A percentile compares a stretch with the other conserved stretches of the same genome.
Conservation (phyloP, 495 filamentous ascomycete species). For the Aspergillus heteromorphus region DNA sequence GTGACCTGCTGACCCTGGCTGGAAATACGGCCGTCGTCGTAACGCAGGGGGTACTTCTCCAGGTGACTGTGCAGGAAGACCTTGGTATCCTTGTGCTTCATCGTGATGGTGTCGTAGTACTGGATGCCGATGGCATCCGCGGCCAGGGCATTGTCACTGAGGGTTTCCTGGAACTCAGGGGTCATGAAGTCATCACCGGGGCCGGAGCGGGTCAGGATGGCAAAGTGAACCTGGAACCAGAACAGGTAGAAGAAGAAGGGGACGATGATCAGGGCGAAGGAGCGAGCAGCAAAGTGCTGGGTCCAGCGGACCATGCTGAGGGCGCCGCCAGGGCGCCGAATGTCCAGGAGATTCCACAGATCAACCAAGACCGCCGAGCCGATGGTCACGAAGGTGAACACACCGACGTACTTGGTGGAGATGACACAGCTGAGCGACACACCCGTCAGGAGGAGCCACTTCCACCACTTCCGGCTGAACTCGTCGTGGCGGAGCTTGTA, state of each 20-base stretch:
- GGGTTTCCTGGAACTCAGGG: constrained; percentile 93
- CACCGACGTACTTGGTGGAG: constrained; percentile 95
- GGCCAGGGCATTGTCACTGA: constrained; percentile 90
- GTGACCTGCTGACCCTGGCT: constrained; percentile 98
- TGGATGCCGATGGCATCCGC: constrained; percentile 77
- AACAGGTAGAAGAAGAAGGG: constrained; percentile 98
- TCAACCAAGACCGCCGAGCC: constrained; percentile 90
- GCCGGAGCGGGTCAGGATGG: constrained; percentile 79
- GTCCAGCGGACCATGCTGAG: constrained; percentile 72
- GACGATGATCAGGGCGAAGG: constrained; percentile 75
- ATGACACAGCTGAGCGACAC: constrained; percentile 95
- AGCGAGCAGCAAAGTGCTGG: constrained; percentile 85
- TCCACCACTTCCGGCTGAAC: constrained; percentile 97
- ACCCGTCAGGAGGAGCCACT: constrained; percentile 94
- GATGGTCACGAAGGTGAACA: constrained; percentile 96
- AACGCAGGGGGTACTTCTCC: constrained; percentile 84
- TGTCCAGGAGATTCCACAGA: constrained; percentile 88
- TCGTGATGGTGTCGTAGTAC: constrained; percentile 82
- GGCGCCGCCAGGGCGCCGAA: constrained; percentile 73
- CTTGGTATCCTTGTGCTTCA: constrained; percentile 96
- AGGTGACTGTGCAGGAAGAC: constrained; percentile 90
- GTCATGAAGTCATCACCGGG: constrained; percentile 99
- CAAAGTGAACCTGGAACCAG: constrained; percentile 99
- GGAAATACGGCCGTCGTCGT: constrained; percentile 95
- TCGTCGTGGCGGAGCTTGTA: constrained; percentile 90